These are phyloP conservation scores for Pholiota molesta DNA, from an alignment of 768 basidiomycete species.

Conservation along the genomic window DNA sequence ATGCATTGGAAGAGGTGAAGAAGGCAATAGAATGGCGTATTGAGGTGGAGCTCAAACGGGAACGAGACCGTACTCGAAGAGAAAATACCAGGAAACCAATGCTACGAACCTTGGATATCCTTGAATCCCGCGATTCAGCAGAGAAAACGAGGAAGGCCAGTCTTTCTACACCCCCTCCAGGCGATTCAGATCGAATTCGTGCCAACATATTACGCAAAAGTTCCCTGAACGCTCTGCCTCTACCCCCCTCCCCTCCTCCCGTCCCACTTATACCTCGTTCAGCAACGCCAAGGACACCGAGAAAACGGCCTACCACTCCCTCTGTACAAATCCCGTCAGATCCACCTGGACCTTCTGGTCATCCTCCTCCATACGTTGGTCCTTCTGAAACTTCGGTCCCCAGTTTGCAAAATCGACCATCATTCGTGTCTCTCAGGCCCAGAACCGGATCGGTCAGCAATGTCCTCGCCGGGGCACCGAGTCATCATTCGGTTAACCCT, in stretches of 20 bases:
- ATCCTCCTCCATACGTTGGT: constrained; percentile 68
- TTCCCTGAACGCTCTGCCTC: constrained; percentile 37
- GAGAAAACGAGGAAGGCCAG: constrained; percentile 54
- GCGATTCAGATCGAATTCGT: constrained; percentile 31
- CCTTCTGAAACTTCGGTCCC: constrained; percentile 35
- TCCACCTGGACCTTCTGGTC: constrained; percentile 45
- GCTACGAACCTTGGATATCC: constrained; percentile 34
- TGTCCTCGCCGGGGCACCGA: constrained; percentile 54
- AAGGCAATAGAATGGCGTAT: constrained; percentile 88
- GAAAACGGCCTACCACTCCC: constrained; percentile 34
- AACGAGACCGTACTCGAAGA: constrained; percentile 70
- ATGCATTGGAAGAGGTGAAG: constrained; percentile 85
- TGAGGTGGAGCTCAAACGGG: constrained; percentile 75
- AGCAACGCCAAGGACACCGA: constrained; percentile 38
- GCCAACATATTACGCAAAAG: constrained; percentile 40
- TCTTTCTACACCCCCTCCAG: constrained; percentile 50
- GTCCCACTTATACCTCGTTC: constrained; percentile 45
- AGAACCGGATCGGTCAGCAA: constrained; percentile 60
- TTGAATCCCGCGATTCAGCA: constrained; percentile 40
- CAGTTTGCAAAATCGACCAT: constrained; percentile 40
- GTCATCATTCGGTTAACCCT: constrained; percentile 36
- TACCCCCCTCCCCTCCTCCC: constrained; percentile 33
- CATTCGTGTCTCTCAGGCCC: constrained; percentile 45
- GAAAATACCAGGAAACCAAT: constrained; percentile 63
- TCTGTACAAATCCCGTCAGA: constrained; percentile 29